Base-by-base conservation (phyloP, 148 eudicot species). In the Cornus suecica region DNA sequence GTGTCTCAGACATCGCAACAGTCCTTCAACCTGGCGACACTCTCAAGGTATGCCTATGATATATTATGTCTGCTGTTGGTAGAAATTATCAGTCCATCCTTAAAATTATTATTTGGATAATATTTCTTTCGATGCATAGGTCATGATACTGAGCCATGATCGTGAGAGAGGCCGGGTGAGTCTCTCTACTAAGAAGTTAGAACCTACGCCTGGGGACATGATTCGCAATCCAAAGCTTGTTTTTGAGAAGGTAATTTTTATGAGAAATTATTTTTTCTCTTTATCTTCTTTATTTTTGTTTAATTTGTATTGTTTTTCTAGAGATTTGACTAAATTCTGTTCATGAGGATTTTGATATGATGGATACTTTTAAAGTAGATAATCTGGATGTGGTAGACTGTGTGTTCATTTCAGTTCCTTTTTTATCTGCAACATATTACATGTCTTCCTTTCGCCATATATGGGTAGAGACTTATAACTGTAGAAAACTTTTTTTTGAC, bases 191-290 rank as follows among this genome's bases (percentile, higher is more conserved):
- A 94, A 94, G 89, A 94, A 94, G 90, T 83, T 94, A 69, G 99
- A 94, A 86, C 99, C 99, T 24, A 90, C 99, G 71, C 99, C 99
- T 26, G 99, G 99, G 14, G 99, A 94, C 85, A 94, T 94, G 99
- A 91, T 94, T 85, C 99, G 97, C 48, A 91, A 94, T 62, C 99
- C 99, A 68, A 88, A 88, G 84, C 96, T 94, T 23, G 99, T 94
- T 78, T 94, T 94, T 70, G 99, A 92, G 83, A 94, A 94, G 99
- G 99, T 94, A 87, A 83, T 58, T 18, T 58, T 58, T 58, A 28
- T 18, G n/a, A 23, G 1, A n/a, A 29, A 42, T 30, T 66, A 42
- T n/a, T 28, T 2, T 22, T 20, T 65, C 22, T 11, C 2, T 15
- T 34, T 51, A 10, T 66, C 62, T 31, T 24, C 66, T 71, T 5